Percentiles rank a stretch among this genome's conserved stretches.
phyloP scores from a whole-genome alignment of 495 filamentous ascomycete species.

The Cetradonia linearis region DNA sequence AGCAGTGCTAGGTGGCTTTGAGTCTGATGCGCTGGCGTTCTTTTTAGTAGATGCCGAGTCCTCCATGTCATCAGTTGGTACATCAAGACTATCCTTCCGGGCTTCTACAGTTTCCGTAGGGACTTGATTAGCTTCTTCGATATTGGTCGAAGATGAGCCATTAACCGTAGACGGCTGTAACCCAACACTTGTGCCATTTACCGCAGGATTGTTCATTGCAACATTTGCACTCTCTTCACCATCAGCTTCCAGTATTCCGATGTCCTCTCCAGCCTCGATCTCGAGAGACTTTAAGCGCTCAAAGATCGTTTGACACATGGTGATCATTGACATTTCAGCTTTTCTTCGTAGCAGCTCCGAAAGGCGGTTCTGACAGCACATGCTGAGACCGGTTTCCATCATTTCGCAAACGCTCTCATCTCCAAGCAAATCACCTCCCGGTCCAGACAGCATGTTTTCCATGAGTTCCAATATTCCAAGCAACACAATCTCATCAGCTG shows the following conservation, averaged over 20 bases:
- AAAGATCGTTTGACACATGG: constrained; percentile 98
- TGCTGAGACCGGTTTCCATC: constrained; percentile 97
- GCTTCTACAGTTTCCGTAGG: constrained; percentile 2
- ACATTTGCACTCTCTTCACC: constrained; percentile 49
- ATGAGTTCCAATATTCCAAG: constrained; percentile 91
- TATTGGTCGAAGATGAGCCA: constrained; percentile 9
- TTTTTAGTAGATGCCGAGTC: neutral
- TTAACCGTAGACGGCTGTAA: constrained; percentile 7
- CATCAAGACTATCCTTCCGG: neutral
- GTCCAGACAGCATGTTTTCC: constrained; percentile 92
- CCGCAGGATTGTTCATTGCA: constrained; percentile 80
- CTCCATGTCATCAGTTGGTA: neutral
- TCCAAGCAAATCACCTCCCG: constrained; percentile 79
- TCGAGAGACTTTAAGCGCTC: constrained; percentile 80
- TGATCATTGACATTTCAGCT: constrained; percentile 94
- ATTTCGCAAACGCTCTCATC: constrained; percentile 98
- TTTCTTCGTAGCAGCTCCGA: constrained; percentile 84
- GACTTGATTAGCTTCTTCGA: constrained; percentile 6
- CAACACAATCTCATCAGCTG: constrained; percentile 89
- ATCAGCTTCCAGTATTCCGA: constrained; percentile 43
- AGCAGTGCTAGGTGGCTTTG: constrained; percentile 2
- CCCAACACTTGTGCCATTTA: constrained; percentile 57
- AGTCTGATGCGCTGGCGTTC: neutral
- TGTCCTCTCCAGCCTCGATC: constrained; percentile 52
- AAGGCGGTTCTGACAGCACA: constrained; percentile 88